Base-by-base conservation (phyloP, 768 basidiomycete genomes). In the Phylloporus arenicola region DNA sequence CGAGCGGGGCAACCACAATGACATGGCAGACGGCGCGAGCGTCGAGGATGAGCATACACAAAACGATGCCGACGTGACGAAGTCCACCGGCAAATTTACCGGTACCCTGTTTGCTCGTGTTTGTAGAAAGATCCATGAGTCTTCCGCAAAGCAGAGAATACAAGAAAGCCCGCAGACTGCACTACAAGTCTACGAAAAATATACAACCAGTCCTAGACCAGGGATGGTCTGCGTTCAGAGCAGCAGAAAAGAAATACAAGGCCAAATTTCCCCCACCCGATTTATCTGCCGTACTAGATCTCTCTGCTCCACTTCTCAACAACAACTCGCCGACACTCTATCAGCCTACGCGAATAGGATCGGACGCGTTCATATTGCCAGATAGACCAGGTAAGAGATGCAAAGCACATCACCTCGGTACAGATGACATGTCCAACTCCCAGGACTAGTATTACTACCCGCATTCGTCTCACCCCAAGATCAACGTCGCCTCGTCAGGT, bases 401-500 rank as follows among this genome's bases (percentile, higher is more conserved):
- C 20, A 3, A 50, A 38, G 11, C 3, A 29, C 8, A 5, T 3
- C 22, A 13, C 5, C 7, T 20, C 29, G 11, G 8, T 20, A n/a
- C 24, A 16, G 9, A 17, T 41, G 10, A 43, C 51, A 24, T n/a
- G 3, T 22, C n/a, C 25, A 6, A n/a, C 19, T 12, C 45, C 20
- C 62, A 94, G 94, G 94, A 17, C 80, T 97, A 24, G 85, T 97
- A 17, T 65, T 96, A 19, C 68, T 99, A 6, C 93, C 95, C 11
- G 74, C 75, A 0, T 92, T 86, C 60, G 60, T 96, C 16, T 71
- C 82, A 2, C 70, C 70, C 0, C 61, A 69, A 16, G 74, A 81
- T 33, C 95, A 98, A 62, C 77, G 82, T 20, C 64, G 75, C 1
- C 77, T 97, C 5, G 75, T 89, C 22, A 69, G 68, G 48, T 88